Conservation (phyloP, 75 land plant genomes). For the Sequoiadendron giganteum region DNA sequence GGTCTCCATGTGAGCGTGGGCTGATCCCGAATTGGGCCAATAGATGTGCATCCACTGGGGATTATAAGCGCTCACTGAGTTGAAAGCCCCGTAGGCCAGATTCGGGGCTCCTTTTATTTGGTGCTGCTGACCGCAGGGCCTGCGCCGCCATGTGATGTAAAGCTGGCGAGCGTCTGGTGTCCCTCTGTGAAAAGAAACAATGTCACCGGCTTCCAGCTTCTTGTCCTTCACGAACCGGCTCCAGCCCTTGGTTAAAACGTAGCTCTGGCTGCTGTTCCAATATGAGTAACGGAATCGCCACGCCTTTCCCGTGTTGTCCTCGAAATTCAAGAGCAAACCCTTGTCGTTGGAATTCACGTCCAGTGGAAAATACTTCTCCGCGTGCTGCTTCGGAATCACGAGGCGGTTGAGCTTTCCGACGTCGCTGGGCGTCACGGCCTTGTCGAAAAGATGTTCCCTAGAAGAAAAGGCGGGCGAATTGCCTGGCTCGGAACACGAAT, state of each 20-base stretch:
- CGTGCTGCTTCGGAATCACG: slow-evolving; percentile 54
- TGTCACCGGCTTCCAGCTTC: slow-evolving; percentile 17
- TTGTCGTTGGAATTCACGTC: slow-evolving; percentile 11
- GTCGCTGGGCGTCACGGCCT: slow-evolving; percentile 57
- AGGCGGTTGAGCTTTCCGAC: slow-evolving; percentile 58
- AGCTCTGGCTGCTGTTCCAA: slow-evolving; percentile 48
- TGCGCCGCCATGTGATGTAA: slow-evolving; percentile 6
- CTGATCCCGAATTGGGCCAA: background rate
- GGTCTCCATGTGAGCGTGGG: background rate
- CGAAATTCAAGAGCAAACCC: slow-evolving; percentile 14
- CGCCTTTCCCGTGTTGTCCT: background rate
- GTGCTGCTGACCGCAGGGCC: background rate
- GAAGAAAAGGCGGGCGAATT: background rate
- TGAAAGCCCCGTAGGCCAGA: background rate
- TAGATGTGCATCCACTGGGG: background rate
- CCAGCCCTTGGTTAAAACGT: slow-evolving; percentile 34
- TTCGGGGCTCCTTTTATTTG: background rate
- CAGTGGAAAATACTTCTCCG: slow-evolving; percentile 28
- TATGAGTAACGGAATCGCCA: slow-evolving; percentile 35
- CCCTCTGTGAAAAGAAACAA: slow-evolving; percentile 20
- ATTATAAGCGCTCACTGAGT: background rate
- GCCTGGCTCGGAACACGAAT: background rate
- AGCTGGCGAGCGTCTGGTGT: background rate
- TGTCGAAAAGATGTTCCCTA: slow-evolving; percentile 26
- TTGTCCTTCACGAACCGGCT: slow-evolving; percentile 34